Evolutionary conservation across 2,329 filamentous ascomycete genomes (phyloP).

Genomic region (Samsoniella hepiali): DNA sequence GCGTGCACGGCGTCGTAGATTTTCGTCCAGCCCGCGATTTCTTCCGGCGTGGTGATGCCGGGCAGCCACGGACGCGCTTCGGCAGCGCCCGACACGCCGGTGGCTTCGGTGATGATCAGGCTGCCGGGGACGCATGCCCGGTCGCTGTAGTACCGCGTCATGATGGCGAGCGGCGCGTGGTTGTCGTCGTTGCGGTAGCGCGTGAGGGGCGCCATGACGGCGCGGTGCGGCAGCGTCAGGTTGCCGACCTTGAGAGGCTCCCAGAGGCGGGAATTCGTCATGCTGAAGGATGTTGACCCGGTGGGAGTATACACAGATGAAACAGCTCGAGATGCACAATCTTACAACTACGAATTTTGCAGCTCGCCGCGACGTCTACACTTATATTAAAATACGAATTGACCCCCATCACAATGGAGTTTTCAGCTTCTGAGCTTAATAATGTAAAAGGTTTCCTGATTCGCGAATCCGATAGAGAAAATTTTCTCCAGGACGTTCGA

Average conservation of each 20-base stretch:
- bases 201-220: constrained; percentile 56
- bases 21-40: constrained; percentile 29
- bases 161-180: constrained; percentile 28
- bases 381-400: neutral
- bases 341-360: neutral
- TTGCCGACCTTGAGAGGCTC: constrained; percentile 38
- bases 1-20: constrained; percentile 29
- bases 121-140: constrained; percentile 44
- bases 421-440: neutral
- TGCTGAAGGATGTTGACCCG: constrained; percentile 4
- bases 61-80: constrained; percentile 32
- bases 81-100: constrained; percentile 26
- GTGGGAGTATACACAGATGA: neutral
- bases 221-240: constrained; percentile 34
- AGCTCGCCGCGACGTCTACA: neutral
- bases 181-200: constrained; percentile 46
- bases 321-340: neutral
- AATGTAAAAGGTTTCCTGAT: neutral
- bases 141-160: constrained; percentile 31
- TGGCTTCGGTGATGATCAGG: constrained; percentile 32
- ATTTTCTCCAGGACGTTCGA: neutral
- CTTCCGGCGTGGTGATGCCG: constrained; percentile 40
- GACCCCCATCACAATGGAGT: neutral
- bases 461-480: neutral
- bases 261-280: constrained; percentile 35